A percentile compares a stretch with the other conserved stretches of the same genome.
Conservation (phyloP, 140 eudicot genomes). For the Flaveria floridana region DNA sequence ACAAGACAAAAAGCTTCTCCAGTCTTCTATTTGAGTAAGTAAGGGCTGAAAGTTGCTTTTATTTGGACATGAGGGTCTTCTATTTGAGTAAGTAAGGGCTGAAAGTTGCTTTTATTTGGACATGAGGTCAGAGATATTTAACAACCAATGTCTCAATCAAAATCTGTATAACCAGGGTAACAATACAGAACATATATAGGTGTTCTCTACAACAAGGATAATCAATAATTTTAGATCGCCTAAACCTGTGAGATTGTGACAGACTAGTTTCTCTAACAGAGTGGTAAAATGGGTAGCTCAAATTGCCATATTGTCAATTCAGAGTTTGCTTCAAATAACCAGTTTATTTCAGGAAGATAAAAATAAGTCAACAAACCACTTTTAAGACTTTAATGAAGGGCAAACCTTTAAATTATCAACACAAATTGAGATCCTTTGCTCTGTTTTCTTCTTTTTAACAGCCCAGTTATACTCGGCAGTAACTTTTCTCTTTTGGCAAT, state of each 20-base stretch:
- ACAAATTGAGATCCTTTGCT: slow-evolving; percentile 66
- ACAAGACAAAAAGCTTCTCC: neutral
- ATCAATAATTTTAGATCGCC: too few species aligned
- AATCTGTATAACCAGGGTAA: neutral
- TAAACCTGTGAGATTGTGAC: too few species aligned
- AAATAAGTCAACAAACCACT: slow-evolving; percentile 7
- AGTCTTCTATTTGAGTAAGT: neutral
- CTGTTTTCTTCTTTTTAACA: slow-evolving; percentile 71
- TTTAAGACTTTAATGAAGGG: neutral
- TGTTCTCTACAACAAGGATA: neutral
- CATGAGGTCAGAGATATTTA: slow-evolving; percentile 1
- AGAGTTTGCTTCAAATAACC: slow-evolving; percentile 14
- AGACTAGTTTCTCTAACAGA: too few species aligned
- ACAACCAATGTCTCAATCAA: neutral
- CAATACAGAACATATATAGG: neutral
- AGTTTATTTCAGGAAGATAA: slow-evolving; percentile 4
- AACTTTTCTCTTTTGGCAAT: slow-evolving; percentile 70
- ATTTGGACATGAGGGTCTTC: neutral
- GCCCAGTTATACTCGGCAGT: slow-evolving; percentile 59
- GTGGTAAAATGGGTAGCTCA: neutral
- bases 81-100: neutral
- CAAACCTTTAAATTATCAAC: slow-evolving; percentile 80
- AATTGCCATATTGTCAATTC: neutral
- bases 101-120: neutral
- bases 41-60: neutral